A percentile compares a stretch with the other conserved stretches of the same genome.
Conservation (phyloP, 768 basidiomycete species). For the Serendipita vermifera region DNA sequence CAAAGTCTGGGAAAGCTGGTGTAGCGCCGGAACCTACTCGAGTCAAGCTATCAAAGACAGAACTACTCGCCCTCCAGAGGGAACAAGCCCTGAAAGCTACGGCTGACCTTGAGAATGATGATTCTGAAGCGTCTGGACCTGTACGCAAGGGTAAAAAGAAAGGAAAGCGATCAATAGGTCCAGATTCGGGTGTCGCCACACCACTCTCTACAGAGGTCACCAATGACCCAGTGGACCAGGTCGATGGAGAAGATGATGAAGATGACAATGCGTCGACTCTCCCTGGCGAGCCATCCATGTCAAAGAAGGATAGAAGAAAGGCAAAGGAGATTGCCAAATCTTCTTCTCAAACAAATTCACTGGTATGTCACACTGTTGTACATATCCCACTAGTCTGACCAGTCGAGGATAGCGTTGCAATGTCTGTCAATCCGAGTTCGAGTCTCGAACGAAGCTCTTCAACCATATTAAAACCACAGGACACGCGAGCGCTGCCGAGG, state of each 20-base stretch:
- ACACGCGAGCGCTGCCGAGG: constrained; percentile 48
- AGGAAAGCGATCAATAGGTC: not conserved
- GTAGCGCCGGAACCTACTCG: not conserved
- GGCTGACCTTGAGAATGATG: constrained; percentile 12
- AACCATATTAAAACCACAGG: constrained; percentile 55
- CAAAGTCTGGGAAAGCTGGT: not conserved
- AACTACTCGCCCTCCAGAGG: not conserved
- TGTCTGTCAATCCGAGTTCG: constrained; percentile 48
- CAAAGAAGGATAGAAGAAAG: constrained; percentile 74
- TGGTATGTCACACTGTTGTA: not conserved
- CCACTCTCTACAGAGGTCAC: constrained; percentile 18
- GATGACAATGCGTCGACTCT: no score
- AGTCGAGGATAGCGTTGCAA: constrained; percentile 39
- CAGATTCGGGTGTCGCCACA: constrained; percentile 11
- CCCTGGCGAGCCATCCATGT: constrained; percentile 23
- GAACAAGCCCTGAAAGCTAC: not conserved
- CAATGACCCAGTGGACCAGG: constrained; percentile 16
- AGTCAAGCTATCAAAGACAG: not conserved
- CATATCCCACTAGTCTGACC: not conserved
- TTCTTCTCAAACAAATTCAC: constrained; percentile 19
- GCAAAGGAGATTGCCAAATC: constrained; percentile 65
- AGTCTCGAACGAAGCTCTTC: constrained; percentile 63
- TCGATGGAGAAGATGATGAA: constrained; percentile 14
- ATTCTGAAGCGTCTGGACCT: constrained; percentile 7
- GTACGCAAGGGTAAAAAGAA: constrained; percentile 11